These are phyloP conservation scores for Symbiodinium natans DNA, from an alignment of 73 alveolate species.

Conservation along the genomic window DNA sequence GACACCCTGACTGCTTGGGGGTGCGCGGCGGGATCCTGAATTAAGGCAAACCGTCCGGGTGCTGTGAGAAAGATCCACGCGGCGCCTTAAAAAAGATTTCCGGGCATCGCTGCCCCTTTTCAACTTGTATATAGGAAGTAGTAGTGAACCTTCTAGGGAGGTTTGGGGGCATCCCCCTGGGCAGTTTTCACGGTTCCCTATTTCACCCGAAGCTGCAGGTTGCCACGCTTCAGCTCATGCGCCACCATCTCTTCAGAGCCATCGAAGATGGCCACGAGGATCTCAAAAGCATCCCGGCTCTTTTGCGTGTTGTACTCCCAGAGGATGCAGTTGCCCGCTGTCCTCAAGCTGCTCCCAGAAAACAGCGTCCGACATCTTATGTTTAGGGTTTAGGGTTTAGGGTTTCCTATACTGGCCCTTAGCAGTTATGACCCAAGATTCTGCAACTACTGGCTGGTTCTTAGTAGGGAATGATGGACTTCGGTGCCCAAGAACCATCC, in stretches of 20 bases:
- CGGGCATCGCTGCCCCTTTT: too few relatives aligned
- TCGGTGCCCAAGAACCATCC: not conserved
- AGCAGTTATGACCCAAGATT: not conserved
- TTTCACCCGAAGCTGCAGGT: not conserved
- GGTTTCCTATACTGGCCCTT: not conserved
- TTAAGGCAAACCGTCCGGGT: too few relatives aligned
- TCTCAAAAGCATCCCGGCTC: conserved; percentile 52
- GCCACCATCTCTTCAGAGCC: not conserved
- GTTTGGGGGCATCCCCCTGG: too few relatives aligned
- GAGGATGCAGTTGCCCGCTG: conserved; percentile 35
- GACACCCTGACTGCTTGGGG: too few relatives aligned
- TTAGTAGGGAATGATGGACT: not conserved
- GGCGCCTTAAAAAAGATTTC: too few relatives aligned
- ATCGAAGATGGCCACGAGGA: conserved; percentile 40
- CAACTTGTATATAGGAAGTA: too few relatives aligned
- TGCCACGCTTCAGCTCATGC: conserved; percentile 44
- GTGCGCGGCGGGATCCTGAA: too few relatives aligned
- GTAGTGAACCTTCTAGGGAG: too few relatives aligned
- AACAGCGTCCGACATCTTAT: not conserved
- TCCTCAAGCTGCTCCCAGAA: not conserved
- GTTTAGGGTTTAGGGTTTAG: not conserved
- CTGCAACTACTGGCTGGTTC: too few relatives aligned
- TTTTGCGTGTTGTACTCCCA: conserved; percentile 75
- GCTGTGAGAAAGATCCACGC: too few relatives aligned
- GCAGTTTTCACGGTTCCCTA: too few relatives aligned